phyloP scores from a whole-genome alignment of 331 rosid genomes.

The Quercus lobata region DNA sequence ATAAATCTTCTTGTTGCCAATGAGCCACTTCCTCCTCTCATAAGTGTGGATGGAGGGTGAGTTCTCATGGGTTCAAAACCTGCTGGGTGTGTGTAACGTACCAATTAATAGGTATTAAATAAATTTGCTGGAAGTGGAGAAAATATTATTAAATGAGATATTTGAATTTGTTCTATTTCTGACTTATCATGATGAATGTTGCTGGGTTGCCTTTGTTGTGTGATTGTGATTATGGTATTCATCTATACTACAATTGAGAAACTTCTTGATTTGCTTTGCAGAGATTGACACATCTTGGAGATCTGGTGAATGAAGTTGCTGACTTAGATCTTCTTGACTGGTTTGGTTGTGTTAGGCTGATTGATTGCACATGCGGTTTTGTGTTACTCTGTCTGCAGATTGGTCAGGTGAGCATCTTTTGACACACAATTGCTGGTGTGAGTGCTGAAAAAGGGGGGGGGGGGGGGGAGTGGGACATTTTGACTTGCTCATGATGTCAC shows the following conservation, averaged over 20 bases:
- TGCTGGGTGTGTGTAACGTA: too few relatives aligned
- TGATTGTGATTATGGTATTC: not conserved
- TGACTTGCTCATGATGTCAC: not conserved
- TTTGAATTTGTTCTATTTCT: not conserved
- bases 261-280: constrained; percentile 29
- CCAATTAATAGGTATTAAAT: not conserved
- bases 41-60: too few relatives aligned
- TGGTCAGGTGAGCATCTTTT: constrained; percentile 67
- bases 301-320: constrained; percentile 52
- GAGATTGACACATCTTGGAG: constrained; percentile 59
- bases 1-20: not conserved
- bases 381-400: constrained; percentile 63
- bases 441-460: too few relatives aligned
- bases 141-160: not conserved
- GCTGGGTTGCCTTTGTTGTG: not conserved
- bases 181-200: not conserved
- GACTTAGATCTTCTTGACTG: constrained; percentile 71
- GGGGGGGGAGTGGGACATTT: not conserved
- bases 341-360: constrained; percentile 75
- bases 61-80: too few relatives aligned
- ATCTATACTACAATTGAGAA: constrained; percentile 6
- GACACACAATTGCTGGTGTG: not conserved
- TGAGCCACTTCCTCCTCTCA: not conserved
- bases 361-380: constrained; percentile 73
- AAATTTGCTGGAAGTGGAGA: not conserved